These are phyloP conservation scores for Brassica cretica DNA, from an alignment of 345 rosid genomes.

Conservation along the genomic window DNA sequence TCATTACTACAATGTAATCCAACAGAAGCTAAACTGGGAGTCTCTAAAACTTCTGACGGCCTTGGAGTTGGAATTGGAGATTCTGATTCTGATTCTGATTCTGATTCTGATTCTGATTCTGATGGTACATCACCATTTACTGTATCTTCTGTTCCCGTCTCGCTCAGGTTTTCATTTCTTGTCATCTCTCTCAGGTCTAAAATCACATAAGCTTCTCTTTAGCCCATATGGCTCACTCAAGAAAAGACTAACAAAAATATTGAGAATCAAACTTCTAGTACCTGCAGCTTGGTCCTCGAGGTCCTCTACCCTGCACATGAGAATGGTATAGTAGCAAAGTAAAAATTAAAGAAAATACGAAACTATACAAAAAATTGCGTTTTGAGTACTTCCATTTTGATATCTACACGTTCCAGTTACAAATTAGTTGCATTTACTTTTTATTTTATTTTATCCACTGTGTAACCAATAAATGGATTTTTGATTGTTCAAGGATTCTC, in stretches of 20 bases:
- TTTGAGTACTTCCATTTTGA: background rate
- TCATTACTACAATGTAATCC: conserved; percentile 40
- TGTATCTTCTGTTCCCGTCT: background rate
- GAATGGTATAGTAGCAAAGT: conserved; percentile 19
- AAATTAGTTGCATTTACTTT: background rate
- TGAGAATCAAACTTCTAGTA: conserved; percentile 2
- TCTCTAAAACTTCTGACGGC: conserved; percentile 56
- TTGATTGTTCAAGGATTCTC: background rate
- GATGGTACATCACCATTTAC: conserved; percentile 55
- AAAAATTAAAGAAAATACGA: background rate
- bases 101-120: conserved; percentile 51
- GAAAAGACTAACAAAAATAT: background rate
- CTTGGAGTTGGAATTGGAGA: conserved; percentile 54
- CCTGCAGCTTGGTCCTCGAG: background rate
- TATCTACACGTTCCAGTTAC: background rate
- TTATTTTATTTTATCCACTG: background rate
- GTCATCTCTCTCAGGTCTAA: conserved; percentile 35
- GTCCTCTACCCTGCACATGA: conserved; percentile 8
- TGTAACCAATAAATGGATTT: background rate
- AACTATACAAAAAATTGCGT: background rate
- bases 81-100: conserved; percentile 47
- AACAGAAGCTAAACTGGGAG: background rate
- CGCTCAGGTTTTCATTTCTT: conserved; percentile 16
- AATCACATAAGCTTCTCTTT: conserved; percentile 64
- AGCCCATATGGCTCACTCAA: conserved; percentile 43